A percentile compares a stretch with the other conserved stretches of the same genome.
phyloP scores from a whole-genome alignment of 768 basidiomycete genomes.

The Panellus pusillus region DNA sequence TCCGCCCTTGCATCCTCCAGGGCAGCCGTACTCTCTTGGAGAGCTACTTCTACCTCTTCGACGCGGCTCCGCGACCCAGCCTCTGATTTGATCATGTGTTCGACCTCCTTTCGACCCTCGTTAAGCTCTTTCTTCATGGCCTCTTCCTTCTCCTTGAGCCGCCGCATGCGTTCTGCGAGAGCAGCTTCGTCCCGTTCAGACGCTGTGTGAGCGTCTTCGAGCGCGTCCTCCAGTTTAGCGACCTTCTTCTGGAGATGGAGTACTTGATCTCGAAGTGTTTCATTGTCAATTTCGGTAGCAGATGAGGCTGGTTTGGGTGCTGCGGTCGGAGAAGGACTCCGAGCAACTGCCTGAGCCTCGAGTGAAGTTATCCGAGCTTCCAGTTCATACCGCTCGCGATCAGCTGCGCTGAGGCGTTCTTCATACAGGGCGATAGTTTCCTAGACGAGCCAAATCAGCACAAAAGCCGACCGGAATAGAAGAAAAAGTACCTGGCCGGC shows the following conservation, averaged over 20 bases:
- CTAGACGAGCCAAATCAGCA: slow-evolving; percentile 37
- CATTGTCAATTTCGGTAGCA: slow-evolving; percentile 92
- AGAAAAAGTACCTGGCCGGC: slow-evolving; percentile 75
- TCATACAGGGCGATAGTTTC: slow-evolving; percentile 96
- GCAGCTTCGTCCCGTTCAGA: slow-evolving; percentile 74
- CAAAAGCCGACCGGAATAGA: not conserved
- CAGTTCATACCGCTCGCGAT: slow-evolving; percentile 74
- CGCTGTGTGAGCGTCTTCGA: slow-evolving; percentile 72
- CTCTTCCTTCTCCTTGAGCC: slow-evolving; percentile 74
- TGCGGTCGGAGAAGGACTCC: slow-evolving; percentile 26
- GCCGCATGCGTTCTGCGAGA: slow-evolving; percentile 61
- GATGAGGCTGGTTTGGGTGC: slow-evolving; percentile 48
- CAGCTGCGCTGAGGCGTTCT: slow-evolving; percentile 72
- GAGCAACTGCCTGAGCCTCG: slow-evolving; percentile 43
- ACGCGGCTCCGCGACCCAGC: slow-evolving; percentile 59
- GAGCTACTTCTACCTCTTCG: slow-evolving; percentile 86
- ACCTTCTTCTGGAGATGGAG: slow-evolving; percentile 82
- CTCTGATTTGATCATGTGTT: slow-evolving; percentile 64
- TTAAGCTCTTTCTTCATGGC: slow-evolving; percentile 68
- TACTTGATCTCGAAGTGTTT: slow-evolving; percentile 87
- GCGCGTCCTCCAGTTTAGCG: slow-evolving; percentile 72
- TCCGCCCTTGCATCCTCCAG: slow-evolving; percentile 90
- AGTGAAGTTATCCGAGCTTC: slow-evolving; percentile 63
- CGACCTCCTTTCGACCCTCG: slow-evolving; percentile 64
- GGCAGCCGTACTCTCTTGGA: slow-evolving; percentile 83